Conservation (phyloP, 148 eudicot species). For the Arctostaphylos glauca region DNA sequence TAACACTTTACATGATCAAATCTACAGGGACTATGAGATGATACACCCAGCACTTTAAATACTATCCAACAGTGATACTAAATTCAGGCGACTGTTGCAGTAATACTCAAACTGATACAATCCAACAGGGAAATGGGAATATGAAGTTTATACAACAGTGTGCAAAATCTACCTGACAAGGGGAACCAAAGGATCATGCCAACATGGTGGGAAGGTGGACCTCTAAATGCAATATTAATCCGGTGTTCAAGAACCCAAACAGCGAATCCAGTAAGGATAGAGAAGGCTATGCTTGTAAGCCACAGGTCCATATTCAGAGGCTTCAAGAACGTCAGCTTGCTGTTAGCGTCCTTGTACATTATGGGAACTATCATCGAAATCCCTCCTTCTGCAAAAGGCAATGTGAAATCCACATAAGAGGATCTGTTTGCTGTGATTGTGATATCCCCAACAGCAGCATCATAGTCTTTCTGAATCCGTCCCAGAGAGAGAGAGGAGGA, state of each 20-base stretch:
- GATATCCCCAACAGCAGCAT: neutral
- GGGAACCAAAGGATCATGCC: conserved; percentile 31
- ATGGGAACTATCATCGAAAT: conserved; percentile 24
- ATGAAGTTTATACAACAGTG: too few relatives aligned
- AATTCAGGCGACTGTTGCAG: too few relatives aligned
- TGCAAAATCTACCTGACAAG: conserved; percentile 4
- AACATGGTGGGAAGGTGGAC: conserved; percentile 24
- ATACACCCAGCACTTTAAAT: too few relatives aligned
- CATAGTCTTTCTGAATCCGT: neutral
- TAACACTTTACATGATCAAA: too few relatives aligned
- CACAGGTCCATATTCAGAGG: conserved; percentile 25
- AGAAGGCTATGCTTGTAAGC: conserved; percentile 22
- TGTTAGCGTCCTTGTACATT: conserved; percentile 5
- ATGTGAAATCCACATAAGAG: conserved; percentile 26
- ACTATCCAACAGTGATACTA: too few relatives aligned
- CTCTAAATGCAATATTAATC: conserved; percentile 17
- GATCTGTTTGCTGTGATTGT: neutral
- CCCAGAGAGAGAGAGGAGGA: too few relatives aligned
- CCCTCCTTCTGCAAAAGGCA: conserved; percentile 32
- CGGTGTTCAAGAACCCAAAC: conserved; percentile 34
- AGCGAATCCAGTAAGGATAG: conserved; percentile 21
- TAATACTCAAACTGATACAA: too few relatives aligned
- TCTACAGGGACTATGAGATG: too few relatives aligned
- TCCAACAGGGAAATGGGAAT: too few relatives aligned
- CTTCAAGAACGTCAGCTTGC: conserved; percentile 20